Percentiles rank a stretch among this genome's conserved stretches.
Evolutionary conservation across 495 filamentous ascomycete genomes (phyloP).

Genomic region (Beverwykella pulmonaria): DNA sequence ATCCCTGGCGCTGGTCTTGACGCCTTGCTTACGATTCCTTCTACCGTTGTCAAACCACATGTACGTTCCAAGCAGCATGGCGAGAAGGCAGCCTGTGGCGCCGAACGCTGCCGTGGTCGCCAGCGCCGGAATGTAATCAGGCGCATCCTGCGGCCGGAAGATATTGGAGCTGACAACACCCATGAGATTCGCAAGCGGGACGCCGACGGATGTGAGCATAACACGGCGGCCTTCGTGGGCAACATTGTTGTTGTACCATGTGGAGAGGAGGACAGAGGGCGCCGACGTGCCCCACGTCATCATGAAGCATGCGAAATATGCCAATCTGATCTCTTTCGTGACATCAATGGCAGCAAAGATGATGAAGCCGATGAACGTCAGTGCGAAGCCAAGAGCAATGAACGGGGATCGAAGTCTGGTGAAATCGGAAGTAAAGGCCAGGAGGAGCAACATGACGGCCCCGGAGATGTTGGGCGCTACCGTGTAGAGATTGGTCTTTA

Average conservation of each 20-base stretch:
- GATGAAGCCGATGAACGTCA: slow-evolving; percentile 75
- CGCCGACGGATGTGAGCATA: slow-evolving; percentile 70
- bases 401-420: slow-evolving; percentile 71
- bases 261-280: slow-evolving; percentile 57
- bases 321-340: slow-evolving; percentile 58
- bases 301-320: slow-evolving; percentile 80
- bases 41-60: slow-evolving; percentile 73
- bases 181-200: slow-evolving; percentile 81
- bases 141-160: slow-evolving; percentile 70
- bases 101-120: slow-evolving; percentile 75
- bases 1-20: slow-evolving; percentile 63
- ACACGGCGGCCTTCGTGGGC: slow-evolving; percentile 74
- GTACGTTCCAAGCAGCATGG: slow-evolving; percentile 61
- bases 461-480: slow-evolving; percentile 69
- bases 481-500: slow-evolving; percentile 78
- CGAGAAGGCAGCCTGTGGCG: slow-evolving; percentile 61
- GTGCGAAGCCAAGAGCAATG: slow-evolving; percentile 70
- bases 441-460: slow-evolving; percentile 67
- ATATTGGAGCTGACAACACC: slow-evolving; percentile 74
- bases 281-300: slow-evolving; percentile 75
- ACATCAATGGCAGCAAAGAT: slow-evolving; percentile 74
- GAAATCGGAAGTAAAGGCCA: slow-evolving; percentile 69
- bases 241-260: slow-evolving; percentile 65
- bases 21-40: slow-evolving; percentile 63
- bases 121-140: slow-evolving; percentile 74